These are phyloP conservation scores for Blechomonas ayalai DNA, from an alignment of 208 protist genomes.

Conservation along the genomic window DNA sequence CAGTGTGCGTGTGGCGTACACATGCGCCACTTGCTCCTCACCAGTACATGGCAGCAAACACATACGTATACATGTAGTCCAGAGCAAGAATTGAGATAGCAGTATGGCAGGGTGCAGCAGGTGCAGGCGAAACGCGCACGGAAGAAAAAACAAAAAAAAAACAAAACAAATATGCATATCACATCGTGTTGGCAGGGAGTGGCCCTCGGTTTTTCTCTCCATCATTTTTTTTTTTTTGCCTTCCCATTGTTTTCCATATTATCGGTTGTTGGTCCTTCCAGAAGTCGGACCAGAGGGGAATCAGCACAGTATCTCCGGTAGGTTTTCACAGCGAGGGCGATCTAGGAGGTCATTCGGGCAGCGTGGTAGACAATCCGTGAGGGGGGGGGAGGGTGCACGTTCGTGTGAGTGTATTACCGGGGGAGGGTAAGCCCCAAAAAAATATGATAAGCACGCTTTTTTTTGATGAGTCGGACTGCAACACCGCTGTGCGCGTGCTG, in stretches of 20 bases:
- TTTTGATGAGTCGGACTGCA: slow-evolving; percentile 57
- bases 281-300: no score
- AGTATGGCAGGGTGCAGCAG: neutral
- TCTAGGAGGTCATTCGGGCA: no score
- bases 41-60: no score
- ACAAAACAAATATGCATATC: neutral
- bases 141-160: slow-evolving; percentile 5
- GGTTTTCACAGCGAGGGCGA: no score
- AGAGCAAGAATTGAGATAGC: neutral
- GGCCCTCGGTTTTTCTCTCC: neutral
- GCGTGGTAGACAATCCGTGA: no score
- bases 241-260: neutral
- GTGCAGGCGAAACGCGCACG: neutral
- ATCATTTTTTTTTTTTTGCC: neutral
- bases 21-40: no score
- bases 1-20: no score
- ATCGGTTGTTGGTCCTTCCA: neutral
- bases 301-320: no score
- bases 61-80: no score
- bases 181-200: neutral
- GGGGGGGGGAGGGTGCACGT: no score
- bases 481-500: slow-evolving; percentile 40
- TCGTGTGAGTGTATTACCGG: neutral
- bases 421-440: neutral
- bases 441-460: slow-evolving; percentile 74